A percentile compares a stretch with the other conserved stretches of the same genome.
phyloP scores from a whole-genome alignment of 345 rosid genomes.

The Populus alba region DNA sequence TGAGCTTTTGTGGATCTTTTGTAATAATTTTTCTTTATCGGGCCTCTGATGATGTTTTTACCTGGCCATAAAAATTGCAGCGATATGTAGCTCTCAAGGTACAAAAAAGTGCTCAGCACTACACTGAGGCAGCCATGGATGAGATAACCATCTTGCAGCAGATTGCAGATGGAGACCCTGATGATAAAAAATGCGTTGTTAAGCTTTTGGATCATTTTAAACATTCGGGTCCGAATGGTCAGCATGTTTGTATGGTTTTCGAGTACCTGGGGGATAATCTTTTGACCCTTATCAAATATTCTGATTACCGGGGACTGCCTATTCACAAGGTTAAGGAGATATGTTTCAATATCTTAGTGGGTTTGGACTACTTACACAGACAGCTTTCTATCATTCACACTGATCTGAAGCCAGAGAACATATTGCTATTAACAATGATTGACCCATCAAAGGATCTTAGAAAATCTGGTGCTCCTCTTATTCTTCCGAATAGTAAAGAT shows the following conservation, averaged over 20 bases:
- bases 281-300: constrained; percentile 60
- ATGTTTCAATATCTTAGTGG: constrained; percentile 52
- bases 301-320: constrained; percentile 57
- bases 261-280: constrained; percentile 76
- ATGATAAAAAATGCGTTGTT: constrained; percentile 60
- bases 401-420: constrained; percentile 67
- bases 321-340: constrained; percentile 57
- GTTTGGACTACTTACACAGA: constrained; percentile 68
- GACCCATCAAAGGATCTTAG: constrained; percentile 58
- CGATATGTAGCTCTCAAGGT: constrained; percentile 61
- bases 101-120: constrained; percentile 76
- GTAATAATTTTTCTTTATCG: not conserved
- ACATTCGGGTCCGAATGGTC: constrained; percentile 78
- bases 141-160: constrained; percentile 74
- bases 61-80: constrained; percentile 28
- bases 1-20: not conserved
- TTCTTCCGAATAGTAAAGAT: constrained; percentile 46
- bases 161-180: constrained; percentile 62
- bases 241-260: constrained; percentile 77
- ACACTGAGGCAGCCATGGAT: constrained; percentile 76
- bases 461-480: constrained; percentile 41
- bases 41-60: not conserved
- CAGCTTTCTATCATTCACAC: constrained; percentile 75
- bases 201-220: constrained; percentile 77
- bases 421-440: constrained; percentile 56